Evolutionary conservation across 2,329 filamentous ascomycete genomes (phyloP).

Genomic region (Aspergillus floridensis): DNA sequence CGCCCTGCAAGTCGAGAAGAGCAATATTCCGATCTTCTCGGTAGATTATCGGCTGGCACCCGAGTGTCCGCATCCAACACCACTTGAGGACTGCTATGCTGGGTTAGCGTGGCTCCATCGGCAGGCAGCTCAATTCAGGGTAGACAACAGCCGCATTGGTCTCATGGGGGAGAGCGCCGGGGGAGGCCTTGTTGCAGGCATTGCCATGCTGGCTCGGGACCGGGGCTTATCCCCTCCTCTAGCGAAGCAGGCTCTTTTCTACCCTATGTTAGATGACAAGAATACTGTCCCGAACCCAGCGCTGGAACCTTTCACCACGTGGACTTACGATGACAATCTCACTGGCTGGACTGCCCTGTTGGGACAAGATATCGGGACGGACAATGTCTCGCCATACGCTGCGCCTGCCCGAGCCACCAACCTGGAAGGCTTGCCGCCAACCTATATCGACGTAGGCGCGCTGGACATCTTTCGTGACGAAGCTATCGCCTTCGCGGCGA

Average conservation of each 20-base stretch:
- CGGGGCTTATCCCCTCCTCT: constrained; percentile 12
- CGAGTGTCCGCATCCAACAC: constrained; percentile 61
- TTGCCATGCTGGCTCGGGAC: constrained; percentile 20
- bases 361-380: neutral
- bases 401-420: neutral
- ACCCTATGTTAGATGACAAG: constrained; percentile 19
- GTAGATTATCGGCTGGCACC: constrained; percentile 69
- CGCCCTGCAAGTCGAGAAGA: neutral
- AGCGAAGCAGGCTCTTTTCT: constrained; percentile 17
- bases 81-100: constrained; percentile 65
- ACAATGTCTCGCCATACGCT: neutral
- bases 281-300: constrained; percentile 11
- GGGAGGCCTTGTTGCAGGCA: constrained; percentile 43
- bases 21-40: constrained; percentile 18
- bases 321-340: neutral
- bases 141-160: constrained; percentile 57
- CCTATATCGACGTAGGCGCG: neutral
- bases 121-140: constrained; percentile 56
- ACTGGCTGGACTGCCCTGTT: neutral
- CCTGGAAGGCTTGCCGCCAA: neutral
- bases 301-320: constrained; percentile 6
- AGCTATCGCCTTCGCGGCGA: constrained; percentile 40
- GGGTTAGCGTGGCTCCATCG: constrained; percentile 60
- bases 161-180: constrained; percentile 65
- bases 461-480: constrained; percentile 47